Evolutionary conservation across 371 early-diverging fungal species (phyloP).

Genomic region (Vairimorpha necatrix): DNA sequence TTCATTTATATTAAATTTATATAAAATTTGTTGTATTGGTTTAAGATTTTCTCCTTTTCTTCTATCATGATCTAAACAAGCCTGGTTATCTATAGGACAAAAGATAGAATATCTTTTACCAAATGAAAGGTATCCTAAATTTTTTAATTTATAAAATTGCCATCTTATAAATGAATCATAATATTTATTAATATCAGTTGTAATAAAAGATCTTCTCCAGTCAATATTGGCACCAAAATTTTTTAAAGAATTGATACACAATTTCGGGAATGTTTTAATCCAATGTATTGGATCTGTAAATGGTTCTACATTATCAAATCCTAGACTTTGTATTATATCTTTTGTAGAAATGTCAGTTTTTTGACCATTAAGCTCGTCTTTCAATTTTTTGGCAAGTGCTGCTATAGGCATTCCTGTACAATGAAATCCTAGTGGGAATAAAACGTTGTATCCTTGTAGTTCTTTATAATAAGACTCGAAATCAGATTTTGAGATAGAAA

Average conservation of each 20-base stretch:
- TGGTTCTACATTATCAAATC: conserved; percentile 82
- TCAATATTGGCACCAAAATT: conserved; percentile 83
- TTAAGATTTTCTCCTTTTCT: conserved; percentile 89
- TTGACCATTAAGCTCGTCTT: conserved; percentile 75
- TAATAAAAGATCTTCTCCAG: conserved; percentile 95
- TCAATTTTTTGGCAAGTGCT: conserved; percentile 94
- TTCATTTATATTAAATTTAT: conserved; percentile 17
- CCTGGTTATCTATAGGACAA: conserved; percentile 88
- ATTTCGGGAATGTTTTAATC: conserved; percentile 88
- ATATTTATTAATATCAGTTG: conserved; percentile 95
- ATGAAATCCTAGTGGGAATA: conserved; percentile 98
- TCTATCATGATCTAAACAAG: conserved; percentile 99
- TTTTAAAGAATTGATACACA: conserved; percentile 75
- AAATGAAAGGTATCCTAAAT: conserved; percentile 77
- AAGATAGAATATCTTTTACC: conserved; percentile 97
- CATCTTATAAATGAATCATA: conserved; percentile 97
- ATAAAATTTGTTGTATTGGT: conserved; percentile 79
- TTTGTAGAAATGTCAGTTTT: conserved; percentile 73
- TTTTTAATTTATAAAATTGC: conserved; percentile 89
- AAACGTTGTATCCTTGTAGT: conserved; percentile 81
- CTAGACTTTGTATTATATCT: conserved; percentile 85
- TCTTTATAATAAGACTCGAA: conserved; percentile 86
- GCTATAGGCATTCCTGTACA: conserved; percentile 99
- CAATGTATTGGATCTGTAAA: conserved; percentile 91
- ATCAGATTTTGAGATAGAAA: conserved; percentile 90